Evolutionary conservation across 1,284 basidiomycete species (phyloP), one percentile per base, ranked within the genome.

Genomic region (Pholiota adiposa): DNA sequence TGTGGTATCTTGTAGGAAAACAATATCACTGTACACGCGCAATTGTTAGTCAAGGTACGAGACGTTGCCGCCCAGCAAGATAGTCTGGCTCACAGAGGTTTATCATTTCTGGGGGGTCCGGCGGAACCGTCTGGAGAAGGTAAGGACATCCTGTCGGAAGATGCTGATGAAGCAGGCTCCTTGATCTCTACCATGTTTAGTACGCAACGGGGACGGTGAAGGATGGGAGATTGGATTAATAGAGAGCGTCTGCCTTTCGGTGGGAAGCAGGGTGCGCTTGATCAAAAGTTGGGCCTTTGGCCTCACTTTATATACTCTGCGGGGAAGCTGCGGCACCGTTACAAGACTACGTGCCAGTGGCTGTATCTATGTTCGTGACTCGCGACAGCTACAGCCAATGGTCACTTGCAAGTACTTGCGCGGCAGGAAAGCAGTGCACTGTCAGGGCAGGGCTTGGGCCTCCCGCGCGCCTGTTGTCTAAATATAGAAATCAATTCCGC

Each of bases 1-100:
- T 12, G 71, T 73, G 2, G 69, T 66, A 54, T 73, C 71, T 56
- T 73, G 71, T 3, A 73, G 51, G 44, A 73, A 73, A 29, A 72
- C 64, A 3, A 73, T 63, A 38, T 72, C 71, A 5, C 70, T 73
- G 43, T 25, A 18, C 19, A 21, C 3, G 12, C 16, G 4, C 33
- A 12, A 7, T 11, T 18, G 18, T 23, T 25, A 25, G 25, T 29
- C 12, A 48, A 52, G 2, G 21, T 52, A 8, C 41, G 8, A 16
- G 5, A 43, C 18, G 52, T 5, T 40, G 34, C 21, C 5, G 51
- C 9, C n/a, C n/a, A n/a, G n/a, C n/a, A 49, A 4, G n/a, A 9
- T 18, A 8, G 16, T 38, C 14, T 11, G 6, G 61, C 62, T n/a
- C 14, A 63, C 62, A 63, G 41, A 33, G 62, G 59, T 51, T 53